Percentiles rank a stretch among this genome's conserved stretches.
phyloP scores from a whole-genome alignment of 306 rosid genomes.

The Alnus rubra region DNA sequence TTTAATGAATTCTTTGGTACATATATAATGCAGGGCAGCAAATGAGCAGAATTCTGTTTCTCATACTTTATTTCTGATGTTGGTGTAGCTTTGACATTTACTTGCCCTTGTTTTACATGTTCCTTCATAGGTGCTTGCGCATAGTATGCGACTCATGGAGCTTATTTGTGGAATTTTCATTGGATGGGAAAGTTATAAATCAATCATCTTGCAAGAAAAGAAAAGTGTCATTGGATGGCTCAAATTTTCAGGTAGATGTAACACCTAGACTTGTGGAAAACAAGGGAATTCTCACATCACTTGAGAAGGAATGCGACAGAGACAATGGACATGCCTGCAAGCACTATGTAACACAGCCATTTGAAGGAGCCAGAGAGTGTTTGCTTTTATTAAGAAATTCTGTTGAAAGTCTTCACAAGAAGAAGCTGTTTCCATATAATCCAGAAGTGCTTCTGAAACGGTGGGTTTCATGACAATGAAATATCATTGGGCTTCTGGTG shows the following conservation, averaged over 20 bases:
- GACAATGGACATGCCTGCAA: conserved; percentile 31
- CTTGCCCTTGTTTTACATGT: conserved; percentile 19
- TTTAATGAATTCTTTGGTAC: neutral
- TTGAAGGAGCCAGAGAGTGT: conserved; percentile 61
- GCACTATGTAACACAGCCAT: conserved; percentile 31
- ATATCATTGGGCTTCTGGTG: conserved; percentile 9
- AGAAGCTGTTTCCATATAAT: conserved; percentile 83
- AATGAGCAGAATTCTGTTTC: neutral
- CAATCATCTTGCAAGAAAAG: conserved; percentile 65
- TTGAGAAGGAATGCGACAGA: conserved; percentile 29
- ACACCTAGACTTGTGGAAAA: conserved; percentile 23
- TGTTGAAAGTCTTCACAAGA: conserved; percentile 69
- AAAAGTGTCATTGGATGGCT: conserved; percentile 37
- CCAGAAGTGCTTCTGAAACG: conserved; percentile 68
- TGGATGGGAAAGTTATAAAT: conserved; percentile 29
- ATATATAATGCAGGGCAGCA: neutral
- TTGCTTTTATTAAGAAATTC: conserved; percentile 67
- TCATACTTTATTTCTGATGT: conserved; percentile 3
- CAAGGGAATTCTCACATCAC: conserved; percentile 18
- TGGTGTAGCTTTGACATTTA: conserved; percentile 24
- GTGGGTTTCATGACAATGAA: conserved; percentile 35
- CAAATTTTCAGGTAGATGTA: conserved; percentile 27
- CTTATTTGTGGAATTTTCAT: conserved; percentile 55
- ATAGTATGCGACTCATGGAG: conserved; percentile 62
- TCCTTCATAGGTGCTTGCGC: conserved; percentile 59